phyloP scores from a whole-genome alignment of 1,284 basidiomycete species.

The Sporisorium iseilematis-ciliati region DNA sequence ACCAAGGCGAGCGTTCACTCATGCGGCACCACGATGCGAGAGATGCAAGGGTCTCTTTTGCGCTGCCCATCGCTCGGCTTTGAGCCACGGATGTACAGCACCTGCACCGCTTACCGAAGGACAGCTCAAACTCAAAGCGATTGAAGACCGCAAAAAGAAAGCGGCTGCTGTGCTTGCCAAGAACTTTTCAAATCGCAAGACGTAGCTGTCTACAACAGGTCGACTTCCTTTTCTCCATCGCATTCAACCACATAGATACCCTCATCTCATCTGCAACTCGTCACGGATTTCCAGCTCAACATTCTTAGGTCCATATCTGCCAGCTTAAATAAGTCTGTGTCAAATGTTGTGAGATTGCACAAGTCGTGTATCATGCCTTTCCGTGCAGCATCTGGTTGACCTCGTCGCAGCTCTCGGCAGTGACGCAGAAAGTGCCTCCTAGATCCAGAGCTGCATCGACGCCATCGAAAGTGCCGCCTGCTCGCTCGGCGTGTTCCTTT shows the following conservation, averaged over 20 bases:
- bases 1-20: slow-evolving; percentile 33
- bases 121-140: slow-evolving; percentile 50
- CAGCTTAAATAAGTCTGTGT: background rate
- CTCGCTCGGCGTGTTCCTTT: slow-evolving; percentile 16
- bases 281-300: background rate
- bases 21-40: slow-evolving; percentile 57
- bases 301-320: background rate
- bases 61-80: slow-evolving; percentile 45
- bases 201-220: slow-evolving; percentile 4
- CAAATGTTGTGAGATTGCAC: background rate
- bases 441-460: slow-evolving; percentile 48
- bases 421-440: slow-evolving; percentile 56
- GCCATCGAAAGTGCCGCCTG: slow-evolving; percentile 43
- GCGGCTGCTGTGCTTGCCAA: slow-evolving; percentile 59
- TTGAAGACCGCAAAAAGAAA: slow-evolving; percentile 60
- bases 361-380: slow-evolving; percentile 19
- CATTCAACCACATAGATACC: slow-evolving; percentile 17
- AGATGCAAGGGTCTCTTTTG: slow-evolving; percentile 60
- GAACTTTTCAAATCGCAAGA: slow-evolving; percentile 55
- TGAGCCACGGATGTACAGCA: slow-evolving; percentile 53
- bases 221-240: background rate
- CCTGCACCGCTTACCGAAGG: slow-evolving; percentile 56
- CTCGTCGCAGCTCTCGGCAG: slow-evolving; percentile 53
- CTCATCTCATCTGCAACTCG: slow-evolving; percentile 11
- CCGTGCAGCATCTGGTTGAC: slow-evolving; percentile 26